These are phyloP conservation scores for Plantago coronopus DNA, from an alignment of 305 asterid species.

Conservation along the genomic window DNA sequence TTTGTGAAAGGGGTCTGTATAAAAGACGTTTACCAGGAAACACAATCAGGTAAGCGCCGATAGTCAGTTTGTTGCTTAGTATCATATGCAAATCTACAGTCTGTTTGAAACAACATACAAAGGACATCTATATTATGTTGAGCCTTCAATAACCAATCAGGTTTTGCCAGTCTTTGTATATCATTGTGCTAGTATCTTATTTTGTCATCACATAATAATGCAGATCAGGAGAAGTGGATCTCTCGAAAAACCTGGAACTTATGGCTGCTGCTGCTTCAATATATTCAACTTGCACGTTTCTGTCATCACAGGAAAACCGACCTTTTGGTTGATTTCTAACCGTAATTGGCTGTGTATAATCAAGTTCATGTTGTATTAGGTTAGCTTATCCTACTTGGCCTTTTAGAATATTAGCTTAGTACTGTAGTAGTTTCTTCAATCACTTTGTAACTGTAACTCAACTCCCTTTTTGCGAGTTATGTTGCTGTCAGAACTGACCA, in stretches of 20 bases:
- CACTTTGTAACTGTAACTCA: too few relatives aligned
- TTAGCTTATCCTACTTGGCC: neutral
- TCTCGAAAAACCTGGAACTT: constrained; percentile 36
- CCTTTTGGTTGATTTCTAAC: neutral
- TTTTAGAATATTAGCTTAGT: neutral
- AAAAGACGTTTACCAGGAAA: constrained; percentile 30
- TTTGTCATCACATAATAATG: constrained; percentile 12
- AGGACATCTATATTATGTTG: neutral
- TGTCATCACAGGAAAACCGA: constrained; percentile 48
- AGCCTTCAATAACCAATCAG: neutral
- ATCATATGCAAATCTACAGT: neutral
- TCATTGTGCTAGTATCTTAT: too few relatives aligned
- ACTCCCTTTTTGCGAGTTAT: neutral
- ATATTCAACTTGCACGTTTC: constrained; percentile 81
- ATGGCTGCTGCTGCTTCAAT: constrained; percentile 47
- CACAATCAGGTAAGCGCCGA: constrained; percentile 41
- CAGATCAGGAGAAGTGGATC: constrained; percentile 49
- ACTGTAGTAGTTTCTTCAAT: neutral
- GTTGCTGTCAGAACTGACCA: neutral
- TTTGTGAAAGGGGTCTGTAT: constrained; percentile 55
- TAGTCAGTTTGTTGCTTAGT: neutral
- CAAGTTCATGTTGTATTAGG: neutral
- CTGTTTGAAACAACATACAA: neutral
- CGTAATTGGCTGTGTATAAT: neutral
- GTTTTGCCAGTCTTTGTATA: too few relatives aligned